Evolutionary conservation across 495 filamentous ascomycete genomes (phyloP), one percentile per base, ranked within the genome.

Genomic region (Aspergillus kassunensis): DNA sequence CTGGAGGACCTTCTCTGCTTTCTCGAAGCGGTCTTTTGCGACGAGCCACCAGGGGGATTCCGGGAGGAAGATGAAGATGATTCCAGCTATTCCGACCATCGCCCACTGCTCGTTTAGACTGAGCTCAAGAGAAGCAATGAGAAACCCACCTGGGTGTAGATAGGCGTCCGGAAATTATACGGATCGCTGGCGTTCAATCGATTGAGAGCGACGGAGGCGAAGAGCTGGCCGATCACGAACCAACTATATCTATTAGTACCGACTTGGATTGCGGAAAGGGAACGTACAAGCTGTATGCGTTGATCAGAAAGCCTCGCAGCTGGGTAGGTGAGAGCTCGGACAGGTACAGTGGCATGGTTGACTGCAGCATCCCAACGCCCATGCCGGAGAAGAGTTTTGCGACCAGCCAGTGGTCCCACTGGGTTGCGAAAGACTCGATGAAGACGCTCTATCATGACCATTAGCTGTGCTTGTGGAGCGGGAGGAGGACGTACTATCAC

Each of bases 331-430:
- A 66, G 9, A 72, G 60, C 34, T 74, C 71, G 6, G 67, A 68
- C 16, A 74, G 21, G 44, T 74, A 74, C 0, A 72, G 54, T n/a
- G 71, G 71, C 57, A 74, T 49, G 0, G 71, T 74, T 3, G 66
- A 67, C 40, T 74, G 71, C 19, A 74, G 44, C 66, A 69, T 69
- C 15, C 71, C 71, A 1, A 74, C 71, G 2, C 66, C 70, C 60
- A 69, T 65, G 4, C 70, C 70, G 8, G 69, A 68, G 25, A 74
- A 65, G 1, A 74, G 60, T 35, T 74, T 74, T 1, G 70, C 69
- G 10, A 63, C 64, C 10, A 74, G 64, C 69, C 69, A 74, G 49
- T 68, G 64, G 4, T 65, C 43, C 70, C 70, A 74, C 15, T 48
- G 42, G 3, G 58, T 68, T 1, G 69, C 66, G 29, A 74, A 68